Conservation (phyloP, 129 eudicot species). For the Flaveria sonorensis region DNA sequence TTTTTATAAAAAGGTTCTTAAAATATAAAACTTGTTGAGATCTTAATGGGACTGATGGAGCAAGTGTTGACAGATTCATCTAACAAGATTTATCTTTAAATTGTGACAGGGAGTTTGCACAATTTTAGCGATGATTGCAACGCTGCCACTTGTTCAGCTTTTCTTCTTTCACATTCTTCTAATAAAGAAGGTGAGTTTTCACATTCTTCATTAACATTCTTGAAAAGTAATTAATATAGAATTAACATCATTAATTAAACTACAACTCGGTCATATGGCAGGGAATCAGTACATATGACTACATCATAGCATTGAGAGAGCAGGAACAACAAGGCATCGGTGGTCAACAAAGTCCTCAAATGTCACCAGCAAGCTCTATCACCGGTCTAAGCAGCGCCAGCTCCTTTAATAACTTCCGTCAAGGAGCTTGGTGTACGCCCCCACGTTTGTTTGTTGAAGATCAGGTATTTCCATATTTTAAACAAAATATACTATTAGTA, state of each 20-base stretch:
- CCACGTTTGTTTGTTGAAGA: conserved; percentile 94
- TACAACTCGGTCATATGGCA: conserved; percentile 12
- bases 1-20: background rate
- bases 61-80: background rate
- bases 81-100: conserved; percentile 20
- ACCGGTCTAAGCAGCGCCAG: conserved; percentile 96
- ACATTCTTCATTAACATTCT: background rate
- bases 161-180: conserved; percentile 99
- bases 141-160: conserved; percentile 89
- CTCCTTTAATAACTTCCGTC: conserved; percentile 78
- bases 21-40: background rate
- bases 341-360: conserved; percentile 96
- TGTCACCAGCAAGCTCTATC: conserved; percentile 91
- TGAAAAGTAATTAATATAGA: background rate
- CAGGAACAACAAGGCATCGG: conserved; percentile 86
- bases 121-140: conserved; percentile 95
- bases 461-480: conserved; percentile 58
- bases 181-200: conserved; percentile 75
- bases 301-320: conserved; percentile 89
- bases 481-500: background rate
- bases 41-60: background rate
- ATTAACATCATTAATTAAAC: background rate
- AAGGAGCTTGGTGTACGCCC: conserved; percentile 99
- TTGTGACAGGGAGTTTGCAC: conserved; percentile 87
- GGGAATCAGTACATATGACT: conserved; percentile 98